Conservation (phyloP, 2,329 filamentous ascomycete species). For the Xylariales sp. region DNA sequence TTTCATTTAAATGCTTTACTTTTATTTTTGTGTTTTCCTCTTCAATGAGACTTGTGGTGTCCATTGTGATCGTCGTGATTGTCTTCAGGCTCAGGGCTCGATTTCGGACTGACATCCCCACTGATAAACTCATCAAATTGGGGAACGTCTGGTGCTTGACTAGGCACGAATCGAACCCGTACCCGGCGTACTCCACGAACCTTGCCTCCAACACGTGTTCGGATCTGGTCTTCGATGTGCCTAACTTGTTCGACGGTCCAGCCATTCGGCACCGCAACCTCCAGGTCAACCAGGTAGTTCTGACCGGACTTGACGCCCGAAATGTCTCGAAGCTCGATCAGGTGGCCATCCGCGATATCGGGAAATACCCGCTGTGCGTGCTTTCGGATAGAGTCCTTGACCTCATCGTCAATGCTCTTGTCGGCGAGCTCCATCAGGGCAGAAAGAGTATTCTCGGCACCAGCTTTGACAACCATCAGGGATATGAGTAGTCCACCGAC, state of each 20-base stretch:
- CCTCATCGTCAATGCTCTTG: slow-evolving; percentile 78
- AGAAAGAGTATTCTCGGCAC: slow-evolving; percentile 77
- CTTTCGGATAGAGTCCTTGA: slow-evolving; percentile 67
- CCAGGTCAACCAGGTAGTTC: slow-evolving; percentile 90
- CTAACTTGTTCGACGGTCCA: slow-evolving; percentile 73
- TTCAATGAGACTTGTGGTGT: slow-evolving; percentile 17
- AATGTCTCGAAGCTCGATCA: slow-evolving; percentile 70
- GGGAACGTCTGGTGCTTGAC: slow-evolving; percentile 52
- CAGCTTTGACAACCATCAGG: slow-evolving; percentile 86
- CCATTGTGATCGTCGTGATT: slow-evolving; percentile 36
- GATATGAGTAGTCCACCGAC: slow-evolving; percentile 92
- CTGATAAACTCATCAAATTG: slow-evolving; percentile 76
- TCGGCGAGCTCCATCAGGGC: slow-evolving; percentile 90
- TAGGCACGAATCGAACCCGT: slow-evolving; percentile 76
- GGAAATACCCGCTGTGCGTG: slow-evolving; percentile 58
- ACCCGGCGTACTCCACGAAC: slow-evolving; percentile 82
- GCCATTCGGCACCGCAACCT: slow-evolving; percentile 70
- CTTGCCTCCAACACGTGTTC: slow-evolving; percentile 67
- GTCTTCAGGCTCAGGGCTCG: slow-evolving; percentile 58
- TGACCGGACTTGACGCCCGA: slow-evolving; percentile 93
- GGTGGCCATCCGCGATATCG: slow-evolving; percentile 46
- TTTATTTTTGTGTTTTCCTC: too few species aligned
- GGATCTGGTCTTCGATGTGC: slow-evolving; percentile 68
- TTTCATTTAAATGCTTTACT: too few species aligned
- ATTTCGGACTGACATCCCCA: slow-evolving; percentile 53